Conservation (phyloP, 306 rosid species). For the Dryas drummondii region DNA sequence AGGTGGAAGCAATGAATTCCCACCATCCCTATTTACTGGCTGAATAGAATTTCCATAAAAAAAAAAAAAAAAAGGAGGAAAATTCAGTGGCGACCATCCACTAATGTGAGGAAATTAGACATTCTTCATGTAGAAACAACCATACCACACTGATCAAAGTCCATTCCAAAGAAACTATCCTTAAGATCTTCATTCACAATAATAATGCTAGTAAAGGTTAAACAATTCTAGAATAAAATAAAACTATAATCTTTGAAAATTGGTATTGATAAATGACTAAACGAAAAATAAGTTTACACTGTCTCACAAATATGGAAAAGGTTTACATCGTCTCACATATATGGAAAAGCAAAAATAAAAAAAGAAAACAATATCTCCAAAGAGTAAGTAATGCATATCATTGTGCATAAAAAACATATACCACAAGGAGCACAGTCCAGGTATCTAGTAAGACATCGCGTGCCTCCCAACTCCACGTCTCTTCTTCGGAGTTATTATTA, state of each 20-base stretch:
- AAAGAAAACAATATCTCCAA: background rate
- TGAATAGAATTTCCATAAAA: conserved; percentile 31
- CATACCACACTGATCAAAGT: conserved; percentile 7
- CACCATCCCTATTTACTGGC: conserved; percentile 62
- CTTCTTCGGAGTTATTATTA: conserved; percentile 64
- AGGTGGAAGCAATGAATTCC: conserved; percentile 61
- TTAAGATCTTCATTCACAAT: background rate
- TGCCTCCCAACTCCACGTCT: conserved; percentile 93
- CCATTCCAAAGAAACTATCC: background rate
- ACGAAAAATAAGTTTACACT: background rate
- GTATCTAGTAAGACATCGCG: conserved; percentile 86
- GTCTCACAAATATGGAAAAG: background rate
- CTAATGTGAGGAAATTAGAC: background rate
- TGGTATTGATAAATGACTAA: background rate
- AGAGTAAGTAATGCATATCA: background rate
- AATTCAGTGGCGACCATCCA: conserved; percentile 6
- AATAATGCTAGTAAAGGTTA: background rate
- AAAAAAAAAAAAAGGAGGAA: background rate
- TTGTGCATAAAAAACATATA: conserved; percentile 27
- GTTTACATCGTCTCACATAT: no score
- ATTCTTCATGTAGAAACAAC: background rate
- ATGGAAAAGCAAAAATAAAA: background rate
- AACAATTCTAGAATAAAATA: conserved; percentile 2
- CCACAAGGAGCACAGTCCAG: conserved; percentile 86
- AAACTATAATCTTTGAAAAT: background rate